Evolutionary conservation across 2,329 filamentous ascomycete genomes (phyloP).

Genomic region (Exophiala calicioides): DNA sequence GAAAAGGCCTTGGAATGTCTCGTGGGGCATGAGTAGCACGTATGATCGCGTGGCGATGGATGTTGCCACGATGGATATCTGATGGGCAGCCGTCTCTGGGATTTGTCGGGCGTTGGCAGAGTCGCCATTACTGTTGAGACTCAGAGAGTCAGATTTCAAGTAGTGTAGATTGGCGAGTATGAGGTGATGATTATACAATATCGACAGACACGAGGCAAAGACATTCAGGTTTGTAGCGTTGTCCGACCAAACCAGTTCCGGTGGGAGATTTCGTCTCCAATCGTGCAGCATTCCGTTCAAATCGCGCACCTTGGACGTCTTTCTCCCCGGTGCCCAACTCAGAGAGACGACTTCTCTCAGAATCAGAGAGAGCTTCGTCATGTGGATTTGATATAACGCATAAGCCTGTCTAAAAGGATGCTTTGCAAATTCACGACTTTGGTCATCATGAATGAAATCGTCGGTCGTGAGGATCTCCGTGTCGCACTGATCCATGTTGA

Average conservation of each 20-base stretch:
- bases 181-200: background rate
- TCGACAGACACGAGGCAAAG: background rate
- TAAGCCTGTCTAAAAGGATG: background rate
- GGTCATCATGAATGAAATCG: constrained; percentile 3
- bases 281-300: background rate
- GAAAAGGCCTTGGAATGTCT: constrained; percentile 15
- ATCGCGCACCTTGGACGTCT: background rate
- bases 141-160: no score
- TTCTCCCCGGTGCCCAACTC: background rate
- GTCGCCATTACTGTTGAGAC: background rate
- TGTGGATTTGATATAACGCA: constrained; percentile 5
- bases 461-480: background rate
- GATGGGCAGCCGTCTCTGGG: background rate
- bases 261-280: background rate
- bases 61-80: background rate
- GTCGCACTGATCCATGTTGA: background rate
- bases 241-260: background rate
- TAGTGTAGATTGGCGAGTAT: background rate
- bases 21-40: constrained; percentile 11
- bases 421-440: background rate
- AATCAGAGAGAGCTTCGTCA: constrained; percentile 3
- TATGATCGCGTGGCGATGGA: background rate
- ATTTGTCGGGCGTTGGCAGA: background rate
- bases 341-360: background rate
- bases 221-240: background rate